Evolutionary conservation across 1,139 yeast genomes (phyloP).

Genomic region (Yamadazyma songkhlaensis): DNA sequence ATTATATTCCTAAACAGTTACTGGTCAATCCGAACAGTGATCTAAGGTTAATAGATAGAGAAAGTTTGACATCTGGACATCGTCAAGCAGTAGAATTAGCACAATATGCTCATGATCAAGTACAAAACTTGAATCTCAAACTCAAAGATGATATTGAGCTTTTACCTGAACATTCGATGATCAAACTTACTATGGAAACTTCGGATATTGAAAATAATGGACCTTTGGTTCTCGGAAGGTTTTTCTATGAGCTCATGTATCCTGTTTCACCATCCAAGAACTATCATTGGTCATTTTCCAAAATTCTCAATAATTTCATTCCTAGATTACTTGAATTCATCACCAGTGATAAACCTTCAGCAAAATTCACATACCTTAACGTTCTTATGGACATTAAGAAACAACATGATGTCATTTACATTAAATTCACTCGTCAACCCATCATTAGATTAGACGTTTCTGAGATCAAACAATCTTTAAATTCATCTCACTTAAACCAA

Average conservation of each 20-base stretch:
- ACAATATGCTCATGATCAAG: conserved; percentile 14
- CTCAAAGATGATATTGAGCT: conserved; percentile 5
- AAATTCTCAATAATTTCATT: conserved; percentile 31
- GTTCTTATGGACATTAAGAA: conserved; percentile 19
- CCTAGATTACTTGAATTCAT: conserved; percentile 16
- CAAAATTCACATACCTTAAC: conserved; percentile 19
- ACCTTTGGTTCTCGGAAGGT: conserved; percentile 26
- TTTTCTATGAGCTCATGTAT: conserved; percentile 29
- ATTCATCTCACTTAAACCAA: conserved; percentile 15
- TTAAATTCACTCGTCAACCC: conserved; percentile 23
- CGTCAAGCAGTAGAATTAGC: conserved; percentile 15
- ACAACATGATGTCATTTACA: conserved; percentile 6
- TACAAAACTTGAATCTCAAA: conserved; percentile 7
- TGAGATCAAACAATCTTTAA: conserved; percentile 4
- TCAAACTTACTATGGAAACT: neutral
- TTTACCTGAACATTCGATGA: conserved; percentile 3
- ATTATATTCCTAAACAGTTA: conserved; percentile 21
- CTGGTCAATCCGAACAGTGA: conserved; percentile 12
- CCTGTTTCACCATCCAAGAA: conserved; percentile 39
- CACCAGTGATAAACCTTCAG: conserved; percentile 5
- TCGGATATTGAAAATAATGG: conserved; percentile 9
- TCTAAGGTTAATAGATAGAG: conserved; percentile 13
- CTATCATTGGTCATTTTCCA: conserved; percentile 48
- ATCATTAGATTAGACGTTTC: conserved; percentile 17
- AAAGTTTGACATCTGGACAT: conserved; percentile 16